A percentile compares a stretch with the other conserved stretches of the same genome.
These are phyloP conservation scores for Aegilops bicornis DNA, from an alignment of 176 grass and related monocot species.

Conservation along the genomic window DNA sequence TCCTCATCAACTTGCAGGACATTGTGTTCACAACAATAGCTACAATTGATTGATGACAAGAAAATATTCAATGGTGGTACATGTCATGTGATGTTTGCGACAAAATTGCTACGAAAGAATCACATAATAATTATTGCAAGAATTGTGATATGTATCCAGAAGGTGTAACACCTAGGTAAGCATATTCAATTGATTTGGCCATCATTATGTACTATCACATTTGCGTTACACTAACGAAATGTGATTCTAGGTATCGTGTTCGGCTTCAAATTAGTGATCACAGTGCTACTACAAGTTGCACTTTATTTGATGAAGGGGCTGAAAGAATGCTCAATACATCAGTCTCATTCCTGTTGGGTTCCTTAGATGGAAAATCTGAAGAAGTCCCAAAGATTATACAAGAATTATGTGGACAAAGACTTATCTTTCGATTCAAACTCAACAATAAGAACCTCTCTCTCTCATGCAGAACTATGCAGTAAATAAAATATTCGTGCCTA, in stretches of 20 bases:
- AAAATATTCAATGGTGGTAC: too few species aligned
- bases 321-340: background rate
- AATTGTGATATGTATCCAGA: too few species aligned
- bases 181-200: background rate
- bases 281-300: background rate
- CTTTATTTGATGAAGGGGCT: background rate
- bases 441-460: background rate
- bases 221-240: background rate
- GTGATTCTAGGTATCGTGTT: background rate
- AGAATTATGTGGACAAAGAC: background rate
- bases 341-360: background rate
- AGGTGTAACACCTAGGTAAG: too few species aligned
- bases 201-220: background rate
- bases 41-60: too few species aligned
- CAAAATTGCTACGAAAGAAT: too few species aligned
- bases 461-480: background rate
- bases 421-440: background rate
- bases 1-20: too few species aligned
- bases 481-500: background rate
- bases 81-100: too few species aligned
- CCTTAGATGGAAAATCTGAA: background rate
- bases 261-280: background rate
- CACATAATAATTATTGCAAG: too few species aligned
- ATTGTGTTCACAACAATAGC: too few species aligned
- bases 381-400: background rate